phyloP scores from a whole-genome alignment of 2,329 filamentous ascomycete genomes.

The Apiospora kogelbergensis region DNA sequence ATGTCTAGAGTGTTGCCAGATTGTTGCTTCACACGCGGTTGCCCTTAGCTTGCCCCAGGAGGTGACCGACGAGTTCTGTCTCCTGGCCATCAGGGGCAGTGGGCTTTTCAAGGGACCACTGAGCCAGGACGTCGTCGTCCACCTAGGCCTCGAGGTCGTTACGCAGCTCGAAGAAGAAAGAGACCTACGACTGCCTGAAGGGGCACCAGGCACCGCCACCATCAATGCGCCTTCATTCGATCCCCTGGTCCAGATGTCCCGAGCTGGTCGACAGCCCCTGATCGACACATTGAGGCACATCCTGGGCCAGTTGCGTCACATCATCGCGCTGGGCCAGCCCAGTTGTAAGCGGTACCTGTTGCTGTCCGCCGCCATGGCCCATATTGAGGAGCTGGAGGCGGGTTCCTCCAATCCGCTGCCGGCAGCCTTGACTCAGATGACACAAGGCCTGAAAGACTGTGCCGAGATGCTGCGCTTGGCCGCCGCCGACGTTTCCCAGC shows the following conservation, averaged over 20 bases:
- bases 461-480: background rate
- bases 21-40: constrained; percentile 23
- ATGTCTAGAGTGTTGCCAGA: constrained; percentile 24
- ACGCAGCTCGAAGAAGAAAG: constrained; percentile 23
- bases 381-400: constrained; percentile 19
- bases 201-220: background rate
- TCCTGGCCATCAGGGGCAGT: constrained; percentile 20
- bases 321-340: constrained; percentile 21
- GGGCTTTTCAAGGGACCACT: constrained; percentile 25
- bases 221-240: background rate
- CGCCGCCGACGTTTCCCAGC: background rate
- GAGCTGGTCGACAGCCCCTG: constrained; percentile 17
- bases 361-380: constrained; percentile 20
- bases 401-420: background rate
- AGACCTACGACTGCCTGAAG: background rate
- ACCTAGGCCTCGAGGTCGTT: constrained; percentile 19
- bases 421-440: background rate
- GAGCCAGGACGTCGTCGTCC: constrained; percentile 21
- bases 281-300: constrained; percentile 17
- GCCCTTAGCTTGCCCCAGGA: constrained; percentile 13
- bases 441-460: background rate
- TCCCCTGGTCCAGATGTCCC: constrained; percentile 17
- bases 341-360: constrained; percentile 25
- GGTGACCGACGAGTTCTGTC: constrained; percentile 19
- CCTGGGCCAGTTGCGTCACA: constrained; percentile 21